Evolutionary conservation across 169 alveolate genomes (phyloP), one percentile per base, ranked within the genome.

Genomic region (Eimeria necatrix): DNA sequence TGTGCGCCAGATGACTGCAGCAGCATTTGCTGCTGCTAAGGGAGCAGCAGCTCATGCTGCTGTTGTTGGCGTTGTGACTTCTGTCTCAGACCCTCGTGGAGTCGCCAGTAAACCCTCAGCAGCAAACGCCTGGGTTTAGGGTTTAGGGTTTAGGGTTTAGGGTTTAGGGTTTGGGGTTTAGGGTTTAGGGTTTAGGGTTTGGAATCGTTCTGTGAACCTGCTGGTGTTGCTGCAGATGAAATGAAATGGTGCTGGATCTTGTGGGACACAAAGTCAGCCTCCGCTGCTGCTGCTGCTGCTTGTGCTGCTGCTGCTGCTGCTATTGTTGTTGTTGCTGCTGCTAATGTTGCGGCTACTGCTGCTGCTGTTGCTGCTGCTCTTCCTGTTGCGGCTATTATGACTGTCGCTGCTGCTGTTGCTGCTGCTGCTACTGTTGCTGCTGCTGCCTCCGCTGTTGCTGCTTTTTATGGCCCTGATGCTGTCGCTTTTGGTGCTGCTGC

Each of bases 11-110:
- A 14, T 32, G 59, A 76, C 68, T 18, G 61, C 26, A 48, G 64
- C 48, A 4, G 22, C 87, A 7, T 76, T 76, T 12, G 61, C 26
- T 46, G 87, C 87, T n/a, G 8, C 61, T 4, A 76, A 76, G 87
- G 87, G 87, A 48, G 87, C 87, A 76, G 87, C 61, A 49, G 68
- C 87, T 32, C 87, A 76, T 49, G 87, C 87, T n/a, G 87, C 64
- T 41, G 41, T 76, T 49, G 68, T 76, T 6, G 87, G 68, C 12
- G 87, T 76, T 20, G 64, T 76, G 46, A 41, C 87, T 46, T 76
- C 87, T 41, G 16, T 76, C 68, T 76, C 68, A 16, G 87, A 76
- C 18, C 87, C 87, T 4, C 87, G 87, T 3, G 87, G 87, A 49
- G 87, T 49, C 26, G 87, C 87, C 87, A 76, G 87, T 76, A 76